Percentiles rank a stretch among this genome's conserved stretches.
These are phyloP conservation scores for Pichia exigua DNA, from an alignment of 805 yeast species.

Conservation along the genomic window DNA sequence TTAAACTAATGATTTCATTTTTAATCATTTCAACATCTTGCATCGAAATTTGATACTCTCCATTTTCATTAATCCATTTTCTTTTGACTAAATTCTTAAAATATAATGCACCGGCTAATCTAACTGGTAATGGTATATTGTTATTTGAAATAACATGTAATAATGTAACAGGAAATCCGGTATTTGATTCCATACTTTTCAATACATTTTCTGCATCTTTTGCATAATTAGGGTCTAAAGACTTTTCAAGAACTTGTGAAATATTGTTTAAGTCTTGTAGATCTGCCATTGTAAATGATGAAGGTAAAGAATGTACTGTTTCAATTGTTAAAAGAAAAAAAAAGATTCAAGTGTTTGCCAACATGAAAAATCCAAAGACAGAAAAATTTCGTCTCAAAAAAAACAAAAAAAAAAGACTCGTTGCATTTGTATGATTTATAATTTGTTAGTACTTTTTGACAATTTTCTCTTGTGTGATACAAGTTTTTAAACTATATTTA, in stretches of 20 bases:
- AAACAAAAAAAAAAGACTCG: no score
- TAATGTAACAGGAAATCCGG: conserved; percentile 70
- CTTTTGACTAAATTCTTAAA: conserved; percentile 82
- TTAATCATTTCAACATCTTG: conserved; percentile 65
- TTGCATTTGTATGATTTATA: no score
- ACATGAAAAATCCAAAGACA: neutral
- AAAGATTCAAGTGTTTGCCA: neutral
- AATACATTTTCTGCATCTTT: conserved; percentile 61
- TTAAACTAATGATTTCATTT: conserved; percentile 69
- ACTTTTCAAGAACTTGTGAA: conserved; percentile 49
- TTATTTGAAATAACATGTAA: conserved; percentile 69
- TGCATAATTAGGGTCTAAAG: conserved; percentile 57
- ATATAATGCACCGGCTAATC: conserved; percentile 84
- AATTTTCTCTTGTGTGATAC: no score
- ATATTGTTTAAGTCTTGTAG: conserved; percentile 48
- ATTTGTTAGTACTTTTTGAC: no score
- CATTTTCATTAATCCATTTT: conserved; percentile 87
- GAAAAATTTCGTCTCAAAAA: neutral
- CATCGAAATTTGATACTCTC: conserved; percentile 55
- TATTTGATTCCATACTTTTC: conserved; percentile 50
- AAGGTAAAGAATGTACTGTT: neutral
- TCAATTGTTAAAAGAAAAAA: neutral
- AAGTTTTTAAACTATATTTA: no score
- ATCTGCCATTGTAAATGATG: conserved; percentile 28
- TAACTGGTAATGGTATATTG: conserved; percentile 43